Conservation (phyloP, 495 filamentous ascomycete genomes). For the Penicillium paradoxum region DNA sequence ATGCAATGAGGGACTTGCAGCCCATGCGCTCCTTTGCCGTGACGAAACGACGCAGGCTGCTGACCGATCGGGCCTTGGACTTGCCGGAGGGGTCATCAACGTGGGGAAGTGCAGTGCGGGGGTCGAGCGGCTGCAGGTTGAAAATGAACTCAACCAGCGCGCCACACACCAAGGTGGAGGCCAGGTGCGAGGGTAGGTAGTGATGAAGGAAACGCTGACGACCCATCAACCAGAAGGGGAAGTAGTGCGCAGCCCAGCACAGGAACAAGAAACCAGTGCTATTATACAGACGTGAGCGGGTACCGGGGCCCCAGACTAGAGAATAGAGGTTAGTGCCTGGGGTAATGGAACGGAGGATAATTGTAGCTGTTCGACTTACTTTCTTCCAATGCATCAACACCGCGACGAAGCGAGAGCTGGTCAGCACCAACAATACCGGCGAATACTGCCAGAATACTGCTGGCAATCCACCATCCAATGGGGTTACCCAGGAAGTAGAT, state of each 20-base stretch:
- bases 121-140: slow-evolving; percentile 68
- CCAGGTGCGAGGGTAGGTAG: slow-evolving; percentile 84
- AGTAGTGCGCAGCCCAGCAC: slow-evolving; percentile 68
- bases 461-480: slow-evolving; percentile 94
- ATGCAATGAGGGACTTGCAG: slow-evolving; percentile 66
- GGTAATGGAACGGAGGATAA: neutral
- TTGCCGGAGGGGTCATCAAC: slow-evolving; percentile 47
- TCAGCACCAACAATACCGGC: slow-evolving; percentile 89
- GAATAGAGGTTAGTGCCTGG: slow-evolving; percentile 3
- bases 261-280: slow-evolving; percentile 99
- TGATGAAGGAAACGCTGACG: slow-evolving; percentile 72
- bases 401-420: slow-evolving; percentile 85
- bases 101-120: slow-evolving; percentile 35
- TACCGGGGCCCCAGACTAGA: slow-evolving; percentile 55
- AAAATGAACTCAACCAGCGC: slow-evolving; percentile 96
- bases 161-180: slow-evolving; percentile 89
- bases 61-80: slow-evolving; percentile 23
- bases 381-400: slow-evolving; percentile 87
- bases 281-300: slow-evolving; percentile 92
- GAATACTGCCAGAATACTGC: slow-evolving; percentile 86
- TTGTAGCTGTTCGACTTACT: slow-evolving; percentile 55
- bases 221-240: slow-evolving; percentile 73
- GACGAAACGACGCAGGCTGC: slow-evolving; percentile 43
- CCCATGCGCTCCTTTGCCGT: slow-evolving; percentile 76
- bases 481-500: slow-evolving; percentile 99